Evolutionary conservation across 1,139 yeast genomes (phyloP), one percentile per base, ranked within the genome.

Genomic region (Kodamaea arcana): DNA sequence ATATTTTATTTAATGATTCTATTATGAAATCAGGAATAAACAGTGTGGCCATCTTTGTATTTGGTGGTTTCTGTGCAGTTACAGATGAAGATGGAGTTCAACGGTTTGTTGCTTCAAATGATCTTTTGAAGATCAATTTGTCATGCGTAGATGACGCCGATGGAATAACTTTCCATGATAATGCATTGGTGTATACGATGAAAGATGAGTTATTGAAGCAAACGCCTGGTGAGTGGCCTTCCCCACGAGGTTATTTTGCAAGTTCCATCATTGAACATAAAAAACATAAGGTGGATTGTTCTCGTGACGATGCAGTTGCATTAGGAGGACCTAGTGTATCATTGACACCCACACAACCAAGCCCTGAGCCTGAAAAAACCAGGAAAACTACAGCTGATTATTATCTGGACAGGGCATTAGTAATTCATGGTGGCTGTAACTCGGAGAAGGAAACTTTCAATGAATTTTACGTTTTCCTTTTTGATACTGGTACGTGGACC

Each of bases 371-470:
- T 17, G 15, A 12, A n/a, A 24, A 12, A 27, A 34, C 24, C 24
- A 32, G 14, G 10, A 16, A 18, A 15, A 24, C 18, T 5, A 34
- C 44, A 4, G 41, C 51, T 15, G 46, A 44, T 15, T 58, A 41
- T 34, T 64, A 62, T 38, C 43, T 44, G 4, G 36, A 52, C 5
- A 62, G 58, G 40, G 58, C 64, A 3, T 50, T 69, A 12, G 28
- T 69, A 10, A 50, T 69, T 3, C 75, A 69, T 26, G 75, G 75
- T 3, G 75, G 75, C 2, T 60, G 67, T 35, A 54, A 62, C 39
- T 65, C 65, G 9, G 34, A 52, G 1, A 40, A 46, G 9, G 47
- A 58, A 12, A 51, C 56, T 3, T 67, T 60, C 37, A 52, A 63
- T 31, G 72, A 66, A 38, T 50, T 68, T 33, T 62, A 51, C 38